Evolutionary conservation across 192 early-diverging fungal species (phyloP), one percentile per base, ranked within the genome.

Genomic region (Funneliformis mosseae): DNA sequence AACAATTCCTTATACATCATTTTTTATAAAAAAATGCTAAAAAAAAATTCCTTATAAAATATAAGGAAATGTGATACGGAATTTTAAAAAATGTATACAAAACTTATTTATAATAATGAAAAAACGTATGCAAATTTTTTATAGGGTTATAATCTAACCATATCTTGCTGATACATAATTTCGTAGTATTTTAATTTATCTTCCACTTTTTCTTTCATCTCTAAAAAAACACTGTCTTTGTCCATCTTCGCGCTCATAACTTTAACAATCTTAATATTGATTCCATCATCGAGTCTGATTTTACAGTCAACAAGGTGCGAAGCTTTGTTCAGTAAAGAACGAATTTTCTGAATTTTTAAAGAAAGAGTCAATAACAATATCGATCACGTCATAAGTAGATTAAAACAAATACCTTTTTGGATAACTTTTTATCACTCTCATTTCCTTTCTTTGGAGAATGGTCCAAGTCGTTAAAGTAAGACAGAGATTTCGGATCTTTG

Each of bases 151-250:
- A 63, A 63, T 63, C 62, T 27, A 63, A 63, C 62, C 62, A 63
- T 63, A 63, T 63, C 62, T 63, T 63, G 62, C 62, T 63, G 62
- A 63, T 63, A 63, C 62, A 23, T 27, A 63, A 63, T 63, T 63
- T 63, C 62, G 62, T 63, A 63, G 27, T 63, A 63, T 63, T 63
- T 27, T 27, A 63, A 63, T 63, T 63, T 9, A 63, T 63, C 62
- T 63, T 10, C 62, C 3, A 63, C 62, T 63, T 63, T 63, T 63
- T 63, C 62, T 27, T 63, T 10, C 62, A 63, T 10, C n/a, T n/a
- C n/a, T n/a, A n/a, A n/a, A n/a, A n/a, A n/a, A n/a, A n/a, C n/a
- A n/a, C n/a, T n/a, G n/a, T 63, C 62, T 63, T 63, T 63, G 9
- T 9, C 27, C 62, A 63, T 63, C 62, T 63, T 63, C 27, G 27